phyloP scores from a whole-genome alignment of 371 early-diverging fungal species.

The Mortierella sp. region DNA sequence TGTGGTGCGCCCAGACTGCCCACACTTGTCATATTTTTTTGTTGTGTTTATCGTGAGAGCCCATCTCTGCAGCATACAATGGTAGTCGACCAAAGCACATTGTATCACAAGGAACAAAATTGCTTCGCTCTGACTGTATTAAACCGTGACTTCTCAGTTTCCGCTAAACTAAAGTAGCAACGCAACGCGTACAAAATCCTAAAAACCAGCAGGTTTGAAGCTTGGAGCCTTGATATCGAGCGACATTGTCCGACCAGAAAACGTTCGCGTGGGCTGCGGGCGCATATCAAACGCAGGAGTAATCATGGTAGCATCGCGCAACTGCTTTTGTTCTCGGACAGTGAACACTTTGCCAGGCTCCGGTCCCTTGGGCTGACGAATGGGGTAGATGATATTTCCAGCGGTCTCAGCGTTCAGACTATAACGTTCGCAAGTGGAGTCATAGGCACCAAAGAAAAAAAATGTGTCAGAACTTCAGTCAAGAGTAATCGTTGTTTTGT shows the following conservation, averaged over 20 bases:
- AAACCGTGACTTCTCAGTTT: too few relatives aligned
- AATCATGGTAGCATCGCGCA: conserved; percentile 52
- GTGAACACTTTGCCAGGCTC: conserved; percentile 69
- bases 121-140: too few relatives aligned
- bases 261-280: conserved; percentile 17
- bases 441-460: not conserved
- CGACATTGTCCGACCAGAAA: conserved; percentile 32
- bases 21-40: too few relatives aligned
- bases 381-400: conserved; percentile 61
- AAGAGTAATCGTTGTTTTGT: too few relatives aligned
- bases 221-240: conserved; percentile 43
- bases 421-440: not conserved
- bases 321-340: conserved; percentile 45
- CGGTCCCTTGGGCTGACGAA: conserved; percentile 73
- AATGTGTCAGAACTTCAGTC: too few relatives aligned
- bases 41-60: too few relatives aligned
- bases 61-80: too few relatives aligned
- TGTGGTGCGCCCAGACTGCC: too few relatives aligned
- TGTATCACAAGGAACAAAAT: too few relatives aligned
- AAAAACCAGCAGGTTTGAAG: conserved; percentile 35
- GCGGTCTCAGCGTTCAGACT: conserved; percentile 26
- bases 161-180: too few relatives aligned
- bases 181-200: not conserved
- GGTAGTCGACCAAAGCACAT: too few relatives aligned
- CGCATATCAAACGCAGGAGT: conserved; percentile 34